Base-by-base conservation (phyloP, 2,329 filamentous ascomycete genomes). In the Aspergillus piperis region DNA sequence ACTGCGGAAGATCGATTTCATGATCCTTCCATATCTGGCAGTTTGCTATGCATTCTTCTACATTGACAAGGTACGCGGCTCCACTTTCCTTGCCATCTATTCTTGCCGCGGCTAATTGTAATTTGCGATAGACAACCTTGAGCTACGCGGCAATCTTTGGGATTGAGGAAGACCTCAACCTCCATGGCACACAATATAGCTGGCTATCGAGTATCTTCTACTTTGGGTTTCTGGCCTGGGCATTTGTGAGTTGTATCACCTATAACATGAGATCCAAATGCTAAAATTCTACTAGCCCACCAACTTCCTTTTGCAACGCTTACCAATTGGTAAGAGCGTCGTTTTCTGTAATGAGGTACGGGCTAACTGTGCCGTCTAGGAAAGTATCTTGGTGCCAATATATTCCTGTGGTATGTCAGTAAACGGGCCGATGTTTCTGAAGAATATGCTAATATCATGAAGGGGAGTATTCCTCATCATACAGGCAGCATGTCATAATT, bases 61-160 rank as follows among this genome's bases (percentile, higher is more conserved):
- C 59, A 82, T 83, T 58, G 76, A 78, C 47, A 77, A 78, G 69
- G 75, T 75, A 36, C 11, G 62, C 6, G 17, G 11, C 4, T 25
- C 8, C 27, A 17, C n/a, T 49, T 30, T 21, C 7, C 41, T 55
- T 27, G 25, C 17, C 41, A 2, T 70, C 11, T 48, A 17, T 13
- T 44, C 42, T 36, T 15, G 25, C 42, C 10, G 15, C n/a, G 36
- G 41, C 27, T 49, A 17, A 42, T 19, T 15, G 10, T 15, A 6
- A 50, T 10, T 8, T 41, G 13, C 4, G 17, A 42, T 25, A 86
- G 76, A 86, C 84, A 0, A 86, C 82, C 0, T 73, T 86, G 30
- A 85, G 82, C 1, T 89, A 88, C 64, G 86, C 87, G 0, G 86
- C 87, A 19, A 85, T 89, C 53, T 88, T 89, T 60, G 86, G 86